Conservation (phyloP, 2,329 filamentous ascomycete species). For the Penicillium sp. region DNA sequence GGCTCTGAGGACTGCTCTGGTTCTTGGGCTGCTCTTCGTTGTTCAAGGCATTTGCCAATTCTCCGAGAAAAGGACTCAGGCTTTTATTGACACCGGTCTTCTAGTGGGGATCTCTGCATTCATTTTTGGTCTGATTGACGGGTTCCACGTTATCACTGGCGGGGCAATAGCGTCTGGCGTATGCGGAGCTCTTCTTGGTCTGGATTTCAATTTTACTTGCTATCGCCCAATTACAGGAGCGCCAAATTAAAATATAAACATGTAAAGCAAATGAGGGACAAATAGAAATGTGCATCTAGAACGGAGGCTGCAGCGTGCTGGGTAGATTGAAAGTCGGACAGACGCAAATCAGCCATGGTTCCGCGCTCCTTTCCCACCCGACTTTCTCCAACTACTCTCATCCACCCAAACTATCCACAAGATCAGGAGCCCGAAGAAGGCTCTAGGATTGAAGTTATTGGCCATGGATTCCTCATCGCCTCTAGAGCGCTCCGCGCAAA, state of each 20-base stretch:
- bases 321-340: slow-evolving; percentile 5
- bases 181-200: not conserved
- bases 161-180: too few relatives aligned
- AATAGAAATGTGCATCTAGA: not conserved
- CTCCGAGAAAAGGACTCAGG: not conserved
- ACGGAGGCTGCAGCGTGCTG: not conserved
- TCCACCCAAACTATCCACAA: not conserved
- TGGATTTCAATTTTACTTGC: not conserved
- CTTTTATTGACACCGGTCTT: not conserved
- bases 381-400: slow-evolving; percentile 1
- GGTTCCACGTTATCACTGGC: not conserved
- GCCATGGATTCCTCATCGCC: slow-evolving; percentile 31
- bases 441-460: not conserved
- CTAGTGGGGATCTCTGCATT: not conserved
- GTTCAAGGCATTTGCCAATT: not conserved
- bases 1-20: not conserved
- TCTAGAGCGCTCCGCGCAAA: slow-evolving; percentile 21
- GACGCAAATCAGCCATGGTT: slow-evolving; percentile 3
- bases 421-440: not conserved
- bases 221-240: not conserved
- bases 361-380: not conserved
- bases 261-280: not conserved
- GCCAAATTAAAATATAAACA: not conserved
- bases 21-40: not conserved
- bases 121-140: not conserved